Conservation (phyloP, 1,284 basidiomycete genomes). For the Ceratobasidium sp. region DNA sequence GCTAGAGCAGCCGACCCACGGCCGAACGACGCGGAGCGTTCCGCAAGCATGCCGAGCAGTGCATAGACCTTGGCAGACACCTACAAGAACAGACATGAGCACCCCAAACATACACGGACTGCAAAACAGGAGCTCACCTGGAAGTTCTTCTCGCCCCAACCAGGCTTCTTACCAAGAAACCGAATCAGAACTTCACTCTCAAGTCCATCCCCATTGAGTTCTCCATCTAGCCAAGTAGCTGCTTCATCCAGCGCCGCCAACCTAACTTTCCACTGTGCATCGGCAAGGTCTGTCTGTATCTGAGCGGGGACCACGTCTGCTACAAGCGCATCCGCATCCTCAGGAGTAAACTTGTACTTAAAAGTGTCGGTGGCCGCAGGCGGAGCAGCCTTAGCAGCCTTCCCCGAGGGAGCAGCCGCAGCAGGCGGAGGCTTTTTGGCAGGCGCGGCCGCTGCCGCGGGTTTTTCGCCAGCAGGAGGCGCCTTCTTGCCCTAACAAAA, state of each 20-base stretch:
- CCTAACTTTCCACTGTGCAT: constrained; percentile 93
- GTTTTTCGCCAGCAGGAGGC: constrained; percentile 53
- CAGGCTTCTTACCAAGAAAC: constrained; percentile 89
- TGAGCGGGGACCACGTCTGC: constrained; percentile 77
- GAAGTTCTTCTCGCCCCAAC: constrained; percentile 99
- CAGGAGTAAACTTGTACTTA: constrained; percentile 90
- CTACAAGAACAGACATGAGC: constrained; percentile 56
- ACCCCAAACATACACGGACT: constrained; percentile 21
- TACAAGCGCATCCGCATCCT: constrained; percentile 90
- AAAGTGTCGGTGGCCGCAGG: constrained; percentile 79
- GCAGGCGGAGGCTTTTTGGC: constrained; percentile 62
- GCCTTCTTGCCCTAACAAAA: constrained; percentile 65
- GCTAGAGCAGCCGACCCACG: constrained; percentile 86
- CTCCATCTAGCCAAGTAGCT: constrained; percentile 79
- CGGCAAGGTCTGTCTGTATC: constrained; percentile 78
- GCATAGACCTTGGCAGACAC: constrained; percentile 89
- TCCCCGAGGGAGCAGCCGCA: constrained; percentile 57
- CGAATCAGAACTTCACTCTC: constrained; percentile 93
- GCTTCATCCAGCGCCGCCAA: constrained; percentile 90
- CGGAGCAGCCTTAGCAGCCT: constrained; percentile 64
- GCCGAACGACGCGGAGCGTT: constrained; percentile 84
- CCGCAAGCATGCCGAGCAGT: constrained; percentile 78
- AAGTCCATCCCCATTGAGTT: constrained; percentile 66
- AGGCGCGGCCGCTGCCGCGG: constrained; percentile 53
- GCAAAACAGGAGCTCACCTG: constrained; percentile 67